phyloP scores from a whole-genome alignment of 2,329 filamentous ascomycete genomes.

The Tolypocladium endophyticum region DNA sequence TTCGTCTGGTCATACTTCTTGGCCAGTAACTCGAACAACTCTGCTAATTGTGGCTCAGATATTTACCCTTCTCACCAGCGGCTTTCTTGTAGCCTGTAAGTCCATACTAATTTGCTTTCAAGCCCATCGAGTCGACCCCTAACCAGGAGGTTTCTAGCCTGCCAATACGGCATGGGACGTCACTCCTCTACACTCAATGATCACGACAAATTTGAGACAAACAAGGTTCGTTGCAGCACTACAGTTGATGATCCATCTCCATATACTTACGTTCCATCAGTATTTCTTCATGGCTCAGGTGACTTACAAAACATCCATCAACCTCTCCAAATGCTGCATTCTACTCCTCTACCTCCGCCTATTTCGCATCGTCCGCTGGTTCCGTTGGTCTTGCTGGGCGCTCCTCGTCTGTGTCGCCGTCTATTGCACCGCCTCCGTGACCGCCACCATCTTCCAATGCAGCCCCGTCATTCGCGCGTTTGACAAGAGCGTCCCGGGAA shows the following conservation, averaged over 20 bases:
- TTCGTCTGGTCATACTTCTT: background rate
- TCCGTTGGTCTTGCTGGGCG: slow-evolving; percentile 14
- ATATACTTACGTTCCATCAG: background rate
- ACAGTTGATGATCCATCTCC: background rate
- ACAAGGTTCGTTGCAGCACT: slow-evolving; percentile 2
- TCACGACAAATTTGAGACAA: slow-evolving; percentile 9
- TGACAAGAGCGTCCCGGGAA: slow-evolving; percentile 26
- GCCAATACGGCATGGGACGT: slow-evolving; percentile 12
- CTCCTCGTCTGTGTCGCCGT: slow-evolving; percentile 12
- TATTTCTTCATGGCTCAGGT: slow-evolving; percentile 16
- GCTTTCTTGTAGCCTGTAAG: slow-evolving; percentile 3
- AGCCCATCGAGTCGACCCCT: background rate
- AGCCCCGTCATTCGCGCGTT: slow-evolving; percentile 26
- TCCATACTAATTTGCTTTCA: background rate
- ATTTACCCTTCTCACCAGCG: slow-evolving; percentile 4
- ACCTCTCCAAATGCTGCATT: slow-evolving; percentile 21
- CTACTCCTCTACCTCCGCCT: slow-evolving; percentile 22
- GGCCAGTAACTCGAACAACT: background rate
- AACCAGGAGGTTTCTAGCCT: slow-evolving; percentile 5
- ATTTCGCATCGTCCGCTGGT: slow-evolving; percentile 16
- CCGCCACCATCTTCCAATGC: slow-evolving; percentile 17
- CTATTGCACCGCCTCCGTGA: slow-evolving; percentile 16
- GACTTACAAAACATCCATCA: slow-evolving; percentile 20
- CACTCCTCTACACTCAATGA: slow-evolving; percentile 6
- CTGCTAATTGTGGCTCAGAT: slow-evolving; percentile 1